Evolutionary conservation across 352 stramenopile species (phyloP).

Genomic region (Phytopythium ostracodes): DNA sequence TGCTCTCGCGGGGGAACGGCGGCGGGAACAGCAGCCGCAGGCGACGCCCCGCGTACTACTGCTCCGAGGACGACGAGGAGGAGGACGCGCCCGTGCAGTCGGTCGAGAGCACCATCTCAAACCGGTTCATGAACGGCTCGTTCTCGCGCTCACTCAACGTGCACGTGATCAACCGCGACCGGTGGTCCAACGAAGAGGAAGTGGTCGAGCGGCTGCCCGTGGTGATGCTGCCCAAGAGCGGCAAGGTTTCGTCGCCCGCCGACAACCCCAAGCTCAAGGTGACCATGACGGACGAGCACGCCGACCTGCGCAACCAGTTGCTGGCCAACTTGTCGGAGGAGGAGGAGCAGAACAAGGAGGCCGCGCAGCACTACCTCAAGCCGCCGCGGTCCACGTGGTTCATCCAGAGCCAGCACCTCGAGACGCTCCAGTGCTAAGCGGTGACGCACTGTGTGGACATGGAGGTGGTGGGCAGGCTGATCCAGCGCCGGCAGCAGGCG

Average conservation of each 20-base stretch:
- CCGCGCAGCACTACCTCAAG: conserved; percentile 48
- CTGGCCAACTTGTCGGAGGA: conserved; percentile 39
- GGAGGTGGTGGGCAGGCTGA: too few relatives aligned
- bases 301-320: conserved; percentile 58
- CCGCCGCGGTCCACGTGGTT: conserved; percentile 76
- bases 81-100: conserved; percentile 45
- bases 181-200: conserved; percentile 64
- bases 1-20: conserved; percentile 36
- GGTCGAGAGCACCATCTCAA: conserved; percentile 78
- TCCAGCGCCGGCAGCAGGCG: background rate
- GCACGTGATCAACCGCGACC: conserved; percentile 66
- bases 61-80: conserved; percentile 71
- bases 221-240: conserved; percentile 62
- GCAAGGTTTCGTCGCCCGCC: conserved; percentile 55
- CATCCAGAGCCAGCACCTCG: conserved; percentile 82
- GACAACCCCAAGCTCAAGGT: conserved; percentile 81
- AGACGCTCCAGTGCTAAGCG: conserved; percentile 50
- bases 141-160: conserved; percentile 69
- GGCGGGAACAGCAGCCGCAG: conserved; percentile 19
- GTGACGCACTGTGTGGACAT: too few relatives aligned
- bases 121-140: conserved; percentile 76
- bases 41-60: conserved; percentile 47
- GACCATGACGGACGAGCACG: conserved; percentile 57
- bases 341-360: conserved; percentile 17
- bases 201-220: conserved; percentile 60